Evolutionary conservation across 2,329 filamentous ascomycete genomes (phyloP).

Genomic region (Dactylellina parvicollis): DNA sequence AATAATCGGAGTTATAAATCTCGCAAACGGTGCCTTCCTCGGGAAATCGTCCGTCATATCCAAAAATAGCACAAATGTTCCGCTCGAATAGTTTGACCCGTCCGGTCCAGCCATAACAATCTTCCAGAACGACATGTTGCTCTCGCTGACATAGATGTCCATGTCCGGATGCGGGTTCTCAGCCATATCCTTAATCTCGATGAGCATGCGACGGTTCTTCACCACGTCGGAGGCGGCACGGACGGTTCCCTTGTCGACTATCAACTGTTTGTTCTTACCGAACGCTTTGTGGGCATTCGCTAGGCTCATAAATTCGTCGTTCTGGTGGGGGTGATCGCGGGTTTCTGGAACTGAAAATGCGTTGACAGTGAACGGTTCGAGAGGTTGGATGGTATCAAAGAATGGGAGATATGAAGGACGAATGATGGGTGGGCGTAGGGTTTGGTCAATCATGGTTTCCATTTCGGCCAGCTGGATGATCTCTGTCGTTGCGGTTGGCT

Average conservation of each 20-base stretch:
- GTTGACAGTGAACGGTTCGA: slow-evolving; percentile 44
- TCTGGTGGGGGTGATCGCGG: slow-evolving; percentile 33
- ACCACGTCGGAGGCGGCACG: slow-evolving; percentile 32
- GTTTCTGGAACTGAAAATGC: slow-evolving; percentile 44
- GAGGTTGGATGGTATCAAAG: slow-evolving; percentile 45
- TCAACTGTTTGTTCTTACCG: slow-evolving; percentile 34
- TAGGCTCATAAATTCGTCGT: slow-evolving; percentile 50
- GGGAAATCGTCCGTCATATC: slow-evolving; percentile 55
- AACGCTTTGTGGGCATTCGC: slow-evolving; percentile 46
- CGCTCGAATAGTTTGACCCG: slow-evolving; percentile 39
- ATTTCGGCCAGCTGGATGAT: slow-evolving; percentile 49
- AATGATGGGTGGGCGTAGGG: slow-evolving; percentile 30
- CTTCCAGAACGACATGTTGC: slow-evolving; percentile 56
- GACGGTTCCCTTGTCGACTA: slow-evolving; percentile 25
- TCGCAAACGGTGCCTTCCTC: slow-evolving; percentile 49
- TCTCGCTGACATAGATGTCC: slow-evolving; percentile 56
- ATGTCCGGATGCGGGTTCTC: slow-evolving; percentile 55
- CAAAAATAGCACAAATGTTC: slow-evolving; percentile 55
- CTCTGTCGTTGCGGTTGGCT: slow-evolving; percentile 38
- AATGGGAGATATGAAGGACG: slow-evolving; percentile 30
- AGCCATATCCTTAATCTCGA: slow-evolving; percentile 55
- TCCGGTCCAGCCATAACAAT: slow-evolving; percentile 54
- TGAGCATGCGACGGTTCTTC: slow-evolving; percentile 46
- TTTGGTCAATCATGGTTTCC: slow-evolving; percentile 53
- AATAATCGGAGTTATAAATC: slow-evolving; percentile 57